Conservation (phyloP, 2,329 filamentous ascomycete species). For the Torrubiellomyces zombiae region DNA sequence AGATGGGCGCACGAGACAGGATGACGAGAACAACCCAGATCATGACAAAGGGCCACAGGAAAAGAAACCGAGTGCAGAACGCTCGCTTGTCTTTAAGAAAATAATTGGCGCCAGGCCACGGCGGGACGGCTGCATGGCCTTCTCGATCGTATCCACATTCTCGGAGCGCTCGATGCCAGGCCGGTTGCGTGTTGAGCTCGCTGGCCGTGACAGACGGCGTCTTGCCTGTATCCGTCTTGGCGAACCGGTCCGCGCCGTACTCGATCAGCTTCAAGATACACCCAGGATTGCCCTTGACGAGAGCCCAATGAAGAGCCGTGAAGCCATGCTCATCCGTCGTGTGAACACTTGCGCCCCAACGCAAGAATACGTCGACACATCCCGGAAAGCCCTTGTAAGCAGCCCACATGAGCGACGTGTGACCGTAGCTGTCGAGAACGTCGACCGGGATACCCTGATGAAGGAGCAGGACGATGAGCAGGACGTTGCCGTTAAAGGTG, state of each 20-base stretch:
- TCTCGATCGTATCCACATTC: constrained; percentile 75
- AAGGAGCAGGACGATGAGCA: constrained; percentile 72
- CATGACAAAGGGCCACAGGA: constrained; percentile 71
- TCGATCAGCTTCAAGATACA: constrained; percentile 91
- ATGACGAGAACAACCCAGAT: constrained; percentile 56
- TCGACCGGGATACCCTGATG: constrained; percentile 95
- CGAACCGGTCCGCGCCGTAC: constrained; percentile 87
- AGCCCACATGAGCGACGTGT: constrained; percentile 96
- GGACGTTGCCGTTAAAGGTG: constrained; percentile 90
- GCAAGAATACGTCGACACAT: constrained; percentile 79
- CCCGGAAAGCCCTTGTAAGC: constrained; percentile 93
- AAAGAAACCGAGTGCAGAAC: constrained; percentile 75
- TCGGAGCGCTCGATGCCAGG: constrained; percentile 68
- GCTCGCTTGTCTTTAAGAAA: constrained; percentile 60
- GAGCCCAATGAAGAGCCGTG: constrained; percentile 87
- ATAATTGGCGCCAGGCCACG: constrained; percentile 56
- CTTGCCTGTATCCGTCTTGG: constrained; percentile 78
- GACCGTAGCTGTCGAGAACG: constrained; percentile 72
- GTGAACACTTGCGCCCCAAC: constrained; percentile 91
- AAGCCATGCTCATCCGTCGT: constrained; percentile 83
- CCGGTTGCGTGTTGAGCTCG: constrained; percentile 72
- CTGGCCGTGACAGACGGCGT: constrained; percentile 70
- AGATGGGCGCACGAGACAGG: constrained; percentile 57
- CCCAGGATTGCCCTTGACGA: constrained; percentile 79
- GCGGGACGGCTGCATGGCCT: constrained; percentile 50